phyloP scores from a whole-genome alignment of 1,284 basidiomycete genomes.

The Rugiboletus extremiorientalis region DNA sequence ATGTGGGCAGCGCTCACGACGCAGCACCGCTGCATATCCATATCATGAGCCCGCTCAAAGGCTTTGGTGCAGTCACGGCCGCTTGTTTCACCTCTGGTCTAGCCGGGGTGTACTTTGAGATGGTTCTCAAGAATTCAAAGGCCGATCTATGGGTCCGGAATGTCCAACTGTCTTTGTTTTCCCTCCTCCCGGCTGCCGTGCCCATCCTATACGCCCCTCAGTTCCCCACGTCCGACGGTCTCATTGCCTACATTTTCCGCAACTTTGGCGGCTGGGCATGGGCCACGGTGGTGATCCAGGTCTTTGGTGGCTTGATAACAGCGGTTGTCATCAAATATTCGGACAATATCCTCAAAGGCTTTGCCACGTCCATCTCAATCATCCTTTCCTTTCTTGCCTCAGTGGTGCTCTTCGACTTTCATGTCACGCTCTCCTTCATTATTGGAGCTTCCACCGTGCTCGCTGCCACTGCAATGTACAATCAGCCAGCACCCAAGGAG shows the following conservation, averaged over 20 bases:
- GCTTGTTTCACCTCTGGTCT: conserved; percentile 81
- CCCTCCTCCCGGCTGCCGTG: conserved; percentile 69
- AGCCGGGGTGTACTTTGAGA: conserved; percentile 84
- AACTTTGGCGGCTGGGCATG: conserved; percentile 93
- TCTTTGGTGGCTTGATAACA: conserved; percentile 90
- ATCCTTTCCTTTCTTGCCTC: conserved; percentile 92
- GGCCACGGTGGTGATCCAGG: conserved; percentile 89
- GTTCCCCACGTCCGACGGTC: conserved; percentile 38
- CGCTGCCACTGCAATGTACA: conserved; percentile 86
- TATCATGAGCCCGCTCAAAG: conserved; percentile 65
- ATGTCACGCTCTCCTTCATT: conserved; percentile 84
- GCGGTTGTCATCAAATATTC: conserved; percentile 88
- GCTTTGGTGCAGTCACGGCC: conserved; percentile 63
- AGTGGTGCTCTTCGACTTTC: conserved; percentile 87
- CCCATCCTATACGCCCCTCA: conserved; percentile 61
- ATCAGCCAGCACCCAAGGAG: conserved; percentile 59
- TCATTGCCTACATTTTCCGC: conserved; percentile 55
- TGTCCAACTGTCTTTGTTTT: conserved; percentile 77
- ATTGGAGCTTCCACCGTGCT: conserved; percentile 86
- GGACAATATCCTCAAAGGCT: conserved; percentile 92
- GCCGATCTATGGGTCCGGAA: conserved; percentile 80
- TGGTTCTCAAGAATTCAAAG: conserved; percentile 71
- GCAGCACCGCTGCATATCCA: conserved; percentile 43
- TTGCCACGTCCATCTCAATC: conserved; percentile 93
- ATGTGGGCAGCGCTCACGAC: conserved; percentile 57